phyloP scores from a whole-genome alignment of 768 basidiomycete genomes.

The Suillus subaureus region DNA sequence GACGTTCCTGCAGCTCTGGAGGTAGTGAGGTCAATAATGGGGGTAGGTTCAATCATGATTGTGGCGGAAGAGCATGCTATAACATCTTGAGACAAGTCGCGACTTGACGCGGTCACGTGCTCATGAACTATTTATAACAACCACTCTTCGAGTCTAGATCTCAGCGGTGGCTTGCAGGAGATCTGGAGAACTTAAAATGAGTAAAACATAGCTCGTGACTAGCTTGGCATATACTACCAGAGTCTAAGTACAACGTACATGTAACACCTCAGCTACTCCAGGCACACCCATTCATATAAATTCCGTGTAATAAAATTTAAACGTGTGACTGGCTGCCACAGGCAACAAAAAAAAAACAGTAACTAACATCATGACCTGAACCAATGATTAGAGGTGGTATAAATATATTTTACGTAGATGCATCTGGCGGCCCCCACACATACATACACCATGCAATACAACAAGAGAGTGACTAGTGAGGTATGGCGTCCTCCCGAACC shows the following conservation, averaged over 20 bases:
- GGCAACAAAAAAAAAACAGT: background rate
- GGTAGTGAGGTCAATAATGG: background rate
- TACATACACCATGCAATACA: slow-evolving; percentile 9
- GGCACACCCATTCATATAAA: background rate
- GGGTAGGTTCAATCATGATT: slow-evolving; percentile 1
- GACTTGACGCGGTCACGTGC: slow-evolving; percentile 4
- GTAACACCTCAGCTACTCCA: background rate
- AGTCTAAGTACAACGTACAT: background rate
- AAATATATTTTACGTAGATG: slow-evolving; percentile 10
- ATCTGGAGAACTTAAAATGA: too few relatives aligned
- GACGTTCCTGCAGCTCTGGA: background rate
- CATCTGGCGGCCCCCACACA: slow-evolving; percentile 3
- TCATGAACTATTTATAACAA: background rate
- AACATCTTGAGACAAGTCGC: background rate
- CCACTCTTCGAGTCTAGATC: too few relatives aligned
- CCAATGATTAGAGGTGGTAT: slow-evolving; percentile 4
- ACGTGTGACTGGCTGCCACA: background rate
- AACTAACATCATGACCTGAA: background rate
- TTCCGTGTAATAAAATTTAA: background rate
- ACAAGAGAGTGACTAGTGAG: slow-evolving; percentile 6
- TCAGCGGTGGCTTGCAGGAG: background rate
- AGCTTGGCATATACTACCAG: background rate
- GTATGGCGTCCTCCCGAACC: slow-evolving; percentile 5
- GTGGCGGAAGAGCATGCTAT: background rate
- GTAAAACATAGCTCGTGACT: background rate